Conservation (phyloP, 805 yeast species). For the Candida fluviatilis region DNA sequence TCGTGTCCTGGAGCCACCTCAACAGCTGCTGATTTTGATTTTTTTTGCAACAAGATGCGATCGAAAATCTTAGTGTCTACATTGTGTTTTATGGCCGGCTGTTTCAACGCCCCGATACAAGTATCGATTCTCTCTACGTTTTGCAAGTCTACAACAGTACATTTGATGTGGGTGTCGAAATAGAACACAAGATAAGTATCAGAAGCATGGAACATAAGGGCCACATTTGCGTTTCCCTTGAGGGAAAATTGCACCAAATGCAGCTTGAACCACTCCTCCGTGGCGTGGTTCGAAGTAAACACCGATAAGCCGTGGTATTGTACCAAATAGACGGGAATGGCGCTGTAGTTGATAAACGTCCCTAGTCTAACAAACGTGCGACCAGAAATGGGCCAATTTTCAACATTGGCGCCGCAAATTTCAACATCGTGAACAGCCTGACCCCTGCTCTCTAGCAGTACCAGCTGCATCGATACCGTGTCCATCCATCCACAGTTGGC, state of each 20-base stretch:
- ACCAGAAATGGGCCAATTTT: neutral
- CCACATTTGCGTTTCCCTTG: conserved; percentile 9
- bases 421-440: neutral
- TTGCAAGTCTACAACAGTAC: conserved; percentile 17
- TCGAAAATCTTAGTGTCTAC: conserved; percentile 26
- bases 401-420: conserved; percentile 1
- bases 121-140: conserved; percentile 9
- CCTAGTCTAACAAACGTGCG: conserved; percentile 3
- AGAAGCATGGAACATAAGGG: conserved; percentile 16
- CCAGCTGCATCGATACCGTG: neutral
- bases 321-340: conserved; percentile 23
- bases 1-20: neutral
- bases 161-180: conserved; percentile 15
- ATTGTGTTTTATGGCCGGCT: neutral
- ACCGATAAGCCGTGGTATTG: conserved; percentile 16
- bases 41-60: conserved; percentile 28
- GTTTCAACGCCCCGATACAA: neutral
- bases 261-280: conserved; percentile 18
- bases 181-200: conserved; percentile 22
- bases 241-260: conserved; percentile 10
- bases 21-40: conserved; percentile 11
- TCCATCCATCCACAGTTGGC: neutral
- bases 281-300: conserved; percentile 15
- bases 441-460: neutral
- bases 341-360: conserved; percentile 13